Percentiles rank a stretch among this genome's conserved stretches.
These are phyloP conservation scores for Petunia secreta DNA, from an alignment of 257 asterid species.

Conservation along the genomic window DNA sequence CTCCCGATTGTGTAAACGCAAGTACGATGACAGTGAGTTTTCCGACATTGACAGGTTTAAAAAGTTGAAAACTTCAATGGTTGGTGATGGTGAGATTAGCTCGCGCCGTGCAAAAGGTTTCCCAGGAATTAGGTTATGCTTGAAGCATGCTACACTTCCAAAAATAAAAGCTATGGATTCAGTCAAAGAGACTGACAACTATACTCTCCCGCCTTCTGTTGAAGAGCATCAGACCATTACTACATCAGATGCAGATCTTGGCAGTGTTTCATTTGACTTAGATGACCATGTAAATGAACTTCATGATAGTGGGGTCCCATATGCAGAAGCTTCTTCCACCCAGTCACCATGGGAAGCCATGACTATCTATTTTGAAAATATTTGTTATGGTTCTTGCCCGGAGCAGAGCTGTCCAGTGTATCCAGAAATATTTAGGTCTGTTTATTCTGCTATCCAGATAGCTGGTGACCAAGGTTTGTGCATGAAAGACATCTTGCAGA, in stretches of 20 bases:
- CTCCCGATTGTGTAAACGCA: conserved; percentile 65
- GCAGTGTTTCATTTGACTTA: conserved; percentile 31
- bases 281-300: conserved; percentile 40
- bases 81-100: conserved; percentile 69
- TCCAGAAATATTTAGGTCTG: conserved; percentile 59
- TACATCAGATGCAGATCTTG: conserved; percentile 31
- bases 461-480: conserved; percentile 92
- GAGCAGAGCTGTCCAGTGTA: conserved; percentile 37
- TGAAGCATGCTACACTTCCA: conserved; percentile 56
- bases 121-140: conserved; percentile 70
- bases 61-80: conserved; percentile 50
- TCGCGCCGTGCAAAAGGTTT: conserved; percentile 88
- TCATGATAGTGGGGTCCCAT: conserved; percentile 39
- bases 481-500: conserved; percentile 60
- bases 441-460: conserved; percentile 74
- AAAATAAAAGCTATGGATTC: conserved; percentile 53
- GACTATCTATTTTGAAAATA: conserved; percentile 57
- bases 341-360: conserved; percentile 83
- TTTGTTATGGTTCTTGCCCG: conserved; percentile 48
- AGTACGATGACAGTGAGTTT: conserved; percentile 47
- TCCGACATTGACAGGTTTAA: conserved; percentile 51
- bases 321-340: conserved; percentile 36
- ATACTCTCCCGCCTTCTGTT: conserved; percentile 29
- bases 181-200: conserved; percentile 40
- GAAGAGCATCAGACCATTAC: conserved; percentile 26